phyloP scores from a whole-genome alignment of 345 rosid genomes.

The Anastatica hierochuntica region DNA sequence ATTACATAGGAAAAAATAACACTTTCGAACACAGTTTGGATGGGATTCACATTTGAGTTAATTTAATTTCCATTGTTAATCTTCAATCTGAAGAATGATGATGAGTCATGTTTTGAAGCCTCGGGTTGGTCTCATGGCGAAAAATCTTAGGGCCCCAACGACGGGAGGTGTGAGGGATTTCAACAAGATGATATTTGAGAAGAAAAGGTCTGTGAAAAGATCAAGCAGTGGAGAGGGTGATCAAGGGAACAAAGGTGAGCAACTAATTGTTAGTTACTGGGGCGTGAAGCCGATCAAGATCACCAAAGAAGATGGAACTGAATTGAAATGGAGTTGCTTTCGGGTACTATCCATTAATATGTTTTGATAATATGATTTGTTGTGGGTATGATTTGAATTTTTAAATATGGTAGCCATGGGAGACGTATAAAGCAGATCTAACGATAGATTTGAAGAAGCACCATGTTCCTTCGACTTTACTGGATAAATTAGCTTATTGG shows the following conservation, averaged over 20 bases:
- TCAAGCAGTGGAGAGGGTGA: neutral
- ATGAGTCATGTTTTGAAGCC: neutral
- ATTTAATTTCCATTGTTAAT: neutral
- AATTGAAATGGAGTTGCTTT: constrained; percentile 62
- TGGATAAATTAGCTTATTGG: constrained; percentile 59
- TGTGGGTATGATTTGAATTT: neutral
- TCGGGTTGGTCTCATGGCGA: no score
- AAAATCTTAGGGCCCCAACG: no score
- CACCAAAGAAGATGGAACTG: constrained; percentile 41
- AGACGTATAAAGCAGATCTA: constrained; percentile 52
- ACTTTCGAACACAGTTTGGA: neutral
- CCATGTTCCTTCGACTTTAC: constrained; percentile 38
- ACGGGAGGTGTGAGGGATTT: no score
- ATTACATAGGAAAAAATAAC: neutral
- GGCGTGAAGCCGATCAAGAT: constrained; percentile 37
- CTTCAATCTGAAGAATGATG: constrained; percentile 7
- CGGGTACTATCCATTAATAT: no score
- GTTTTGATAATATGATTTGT: neutral
- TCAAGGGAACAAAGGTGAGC: constrained; percentile 17
- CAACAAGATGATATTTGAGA: no score
- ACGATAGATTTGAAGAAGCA: constrained; percentile 68
- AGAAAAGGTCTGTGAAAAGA: no score
- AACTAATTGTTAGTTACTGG: constrained; percentile 42
- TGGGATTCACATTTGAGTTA: neutral
- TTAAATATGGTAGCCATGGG: constrained; percentile 17